Evolutionary conservation across 129 eudicot genomes (phyloP).

Genomic region (Deinandra increscens): DNA sequence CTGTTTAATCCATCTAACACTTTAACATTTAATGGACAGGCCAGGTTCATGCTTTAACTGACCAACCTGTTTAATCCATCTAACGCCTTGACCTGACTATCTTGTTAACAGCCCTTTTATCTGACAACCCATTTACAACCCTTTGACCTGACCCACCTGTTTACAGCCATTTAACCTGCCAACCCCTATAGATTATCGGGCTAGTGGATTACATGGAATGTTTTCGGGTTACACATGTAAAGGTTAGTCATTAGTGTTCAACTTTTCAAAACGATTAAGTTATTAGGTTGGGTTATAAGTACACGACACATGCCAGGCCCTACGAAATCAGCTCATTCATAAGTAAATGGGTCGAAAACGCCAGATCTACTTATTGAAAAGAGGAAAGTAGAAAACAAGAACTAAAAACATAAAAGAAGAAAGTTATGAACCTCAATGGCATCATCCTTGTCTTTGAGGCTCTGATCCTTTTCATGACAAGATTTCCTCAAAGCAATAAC

Average conservation of each 20-base stretch:
- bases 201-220: neutral
- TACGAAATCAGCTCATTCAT: neutral
- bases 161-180: neutral
- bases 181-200: neutral
- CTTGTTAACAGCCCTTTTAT: neutral
- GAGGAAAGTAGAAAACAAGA: neutral
- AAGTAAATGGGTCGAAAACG: neutral
- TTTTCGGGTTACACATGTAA: neutral
- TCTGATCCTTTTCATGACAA: constrained; percentile 86
- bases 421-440: constrained; percentile 72
- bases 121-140: neutral
- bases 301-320: neutral
- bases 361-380: neutral
- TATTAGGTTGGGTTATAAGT: neutral
- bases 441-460: constrained; percentile 96
- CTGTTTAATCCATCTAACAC: neutral
- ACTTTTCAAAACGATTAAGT: neutral
- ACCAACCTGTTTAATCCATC: neutral
- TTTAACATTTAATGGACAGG: too few species aligned
- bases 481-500: constrained; percentile 82
- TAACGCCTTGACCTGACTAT: neutral
- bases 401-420: neutral
- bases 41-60: neutral
- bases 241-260: neutral
- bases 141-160: neutral